Base-by-base conservation (phyloP, 495 filamentous ascomycete species). In the Penicillium antarcticum region DNA sequence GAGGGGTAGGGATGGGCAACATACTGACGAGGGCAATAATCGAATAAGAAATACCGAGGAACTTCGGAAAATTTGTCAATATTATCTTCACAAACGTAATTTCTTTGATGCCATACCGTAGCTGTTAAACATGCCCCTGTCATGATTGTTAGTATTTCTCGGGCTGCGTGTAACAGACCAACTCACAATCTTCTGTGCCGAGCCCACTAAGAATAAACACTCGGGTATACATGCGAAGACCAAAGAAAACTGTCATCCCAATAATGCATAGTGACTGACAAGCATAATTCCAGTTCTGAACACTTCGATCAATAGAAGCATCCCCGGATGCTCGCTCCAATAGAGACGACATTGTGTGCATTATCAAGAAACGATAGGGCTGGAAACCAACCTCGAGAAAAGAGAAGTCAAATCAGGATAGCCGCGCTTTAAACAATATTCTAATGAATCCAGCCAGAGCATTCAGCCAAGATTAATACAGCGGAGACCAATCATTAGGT, bases 121-220 rank as follows among this genome's bases (percentile, higher is more conserved):
- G 37, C 38, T 41, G 24, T 11, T 12, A 24, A 23, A 10, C 47
- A 56, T 50, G 26, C 26, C 52, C 37, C 52, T 52, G 17, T 29
- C 18, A 5, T 10, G 18, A 32, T 14, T 38, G 38, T 52, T 4
- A 52, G 38, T 13, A 16, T 17, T 9, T 3, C 0, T 14, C 5
- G 9, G 18, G 1, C 34, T 14, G 19, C 6, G 2, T 31, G 2
- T 12, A 17, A 17, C 9, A 11, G 0, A 16, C 9, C 12, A 12
- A 62, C 66, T 55, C 40, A 69, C 63, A 69, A 34, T 66, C 66
- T 36, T 66, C 60, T 21, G 58, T 66, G 5, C 40, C 51, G 16
- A 61, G 60, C 0, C 66, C 62, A 34, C 53, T 54, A 9, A 62
- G 54, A 39, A 64, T 51, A 14, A 59, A 59, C 13, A 55, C 17